Evolutionary conservation across 1,284 basidiomycete species (phyloP), one percentile per base, ranked within the genome.

Genomic region (Ganoderma resinaceum): DNA sequence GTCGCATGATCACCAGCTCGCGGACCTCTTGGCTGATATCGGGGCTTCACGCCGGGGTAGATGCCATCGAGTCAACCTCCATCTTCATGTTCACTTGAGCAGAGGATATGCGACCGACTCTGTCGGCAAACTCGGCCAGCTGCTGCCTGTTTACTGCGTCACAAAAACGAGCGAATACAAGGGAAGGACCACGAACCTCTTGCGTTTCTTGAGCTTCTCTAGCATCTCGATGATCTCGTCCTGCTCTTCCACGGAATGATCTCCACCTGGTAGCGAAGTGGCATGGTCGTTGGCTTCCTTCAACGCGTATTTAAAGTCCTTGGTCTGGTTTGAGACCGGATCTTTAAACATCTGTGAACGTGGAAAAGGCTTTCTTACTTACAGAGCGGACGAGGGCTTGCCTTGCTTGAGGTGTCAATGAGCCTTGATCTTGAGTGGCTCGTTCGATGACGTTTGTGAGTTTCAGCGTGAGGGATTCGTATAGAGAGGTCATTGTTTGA

Each of bases 351-450:
- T 14, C n/a, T 38, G n/a, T 4, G 5, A 16, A 26, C 20, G 3
- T 6, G 18, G 18, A 0, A 37, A 38, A 18, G 11, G 16, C 12
- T 12, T 42, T 9, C 2, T 9, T 40, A 81, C 86, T 66, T 61
- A 91, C 90, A 38, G 89, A 86, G 69, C 89, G 86, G 8, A 91
- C 81, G 11, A 92, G 80, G n/a, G 85, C 83, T 72, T 90, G 89
- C 73, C 86, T 90, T 26, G 85, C 84, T 70, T 89, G 85, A 2
- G 84, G 84, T 12, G 84, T 88, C 9, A 79, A 77, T 1, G 83
- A 80, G 0, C 86, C 87, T 66, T 88, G 85, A 8, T 83, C 79
- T 60, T 82, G 81, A 70, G 88, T 88, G 0, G 86, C 86, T 40
- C 88, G 80, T 70, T 89, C 82, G 12, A 91, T 79, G 26, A 91